These are phyloP conservation scores for Baorangia bicolor DNA, from an alignment of 768 basidiomycete genomes.

Conservation along the genomic window DNA sequence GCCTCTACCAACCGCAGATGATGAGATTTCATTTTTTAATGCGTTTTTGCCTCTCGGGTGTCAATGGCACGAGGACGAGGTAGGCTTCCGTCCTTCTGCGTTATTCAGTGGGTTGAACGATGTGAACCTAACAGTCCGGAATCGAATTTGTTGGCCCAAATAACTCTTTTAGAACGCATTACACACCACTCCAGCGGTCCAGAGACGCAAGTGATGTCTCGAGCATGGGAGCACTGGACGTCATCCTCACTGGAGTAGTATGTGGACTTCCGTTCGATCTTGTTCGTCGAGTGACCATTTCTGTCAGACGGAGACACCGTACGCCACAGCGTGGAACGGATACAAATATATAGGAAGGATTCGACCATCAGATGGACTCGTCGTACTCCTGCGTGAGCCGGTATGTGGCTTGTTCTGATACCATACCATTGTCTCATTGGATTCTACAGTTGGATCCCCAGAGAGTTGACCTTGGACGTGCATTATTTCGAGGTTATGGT, in stretches of 20 bases:
- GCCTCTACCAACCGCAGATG: conserved; percentile 37
- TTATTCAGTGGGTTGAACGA: neutral
- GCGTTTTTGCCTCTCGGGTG: conserved; percentile 47
- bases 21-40: conserved; percentile 38
- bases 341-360: conserved; percentile 57
- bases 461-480: conserved; percentile 34
- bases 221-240: conserved; percentile 36
- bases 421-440: conserved; percentile 2
- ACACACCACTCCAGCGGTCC: conserved; percentile 33
- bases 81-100: neutral
- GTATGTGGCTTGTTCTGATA: conserved; percentile 32
- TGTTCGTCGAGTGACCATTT: neutral
- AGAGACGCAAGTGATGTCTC: conserved; percentile 13
- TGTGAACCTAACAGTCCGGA: conserved; percentile 21
- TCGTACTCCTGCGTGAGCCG: conserved; percentile 52
- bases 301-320: conserved; percentile 44
- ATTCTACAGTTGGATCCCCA: conserved; percentile 22
- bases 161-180: conserved; percentile 38
- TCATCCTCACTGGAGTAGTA: conserved; percentile 55
- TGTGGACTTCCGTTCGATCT: conserved; percentile 13
- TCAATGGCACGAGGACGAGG: conserved; percentile 35
- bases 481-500: conserved; percentile 52
- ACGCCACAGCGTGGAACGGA: conserved; percentile 55
- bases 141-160: conserved; percentile 33
- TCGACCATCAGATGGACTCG: conserved; percentile 56